A percentile compares a stretch with the other conserved stretches of the same genome.
These are phyloP conservation scores for Hyaloscypha bicolor DNA, from an alignment of 495 filamentous ascomycete species.

Conservation along the genomic window DNA sequence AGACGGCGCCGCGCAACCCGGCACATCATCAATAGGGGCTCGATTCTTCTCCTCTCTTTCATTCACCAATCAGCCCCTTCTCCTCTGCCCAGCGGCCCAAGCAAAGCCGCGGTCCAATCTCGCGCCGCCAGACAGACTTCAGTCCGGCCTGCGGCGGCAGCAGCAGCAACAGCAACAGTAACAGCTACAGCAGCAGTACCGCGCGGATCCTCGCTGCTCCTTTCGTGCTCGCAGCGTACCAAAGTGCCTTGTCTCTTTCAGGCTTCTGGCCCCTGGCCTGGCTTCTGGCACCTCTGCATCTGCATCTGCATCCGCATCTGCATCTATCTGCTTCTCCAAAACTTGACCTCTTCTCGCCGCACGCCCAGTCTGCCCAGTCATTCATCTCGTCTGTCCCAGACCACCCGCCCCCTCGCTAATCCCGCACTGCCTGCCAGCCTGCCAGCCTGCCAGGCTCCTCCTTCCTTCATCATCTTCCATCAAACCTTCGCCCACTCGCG, in stretches of 20 bases:
- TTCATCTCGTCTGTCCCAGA: neutral
- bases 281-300: no score
- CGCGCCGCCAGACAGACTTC: neutral
- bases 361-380: neutral
- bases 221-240: neutral
- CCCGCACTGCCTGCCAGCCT: no score
- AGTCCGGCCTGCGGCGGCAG: no score
- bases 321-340: neutral
- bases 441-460: neutral
- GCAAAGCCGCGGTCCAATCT: neutral
- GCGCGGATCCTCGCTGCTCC: neutral
- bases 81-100: neutral
- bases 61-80: neutral
- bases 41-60: neutral
- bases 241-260: neutral
- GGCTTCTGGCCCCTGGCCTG: no score
- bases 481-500: conserved; percentile 2
- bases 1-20: neutral
- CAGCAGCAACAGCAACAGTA: no score
- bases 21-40: neutral
- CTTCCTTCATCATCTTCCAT: neutral
- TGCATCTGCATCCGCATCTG: neutral
- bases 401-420: neutral
- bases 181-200: neutral
- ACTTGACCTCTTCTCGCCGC: neutral